A percentile compares a stretch with the other conserved stretches of the same genome.
Conservation (phyloP, 176 grass and related monocot genomes). For the Ampelocalamus luodianensis region DNA sequence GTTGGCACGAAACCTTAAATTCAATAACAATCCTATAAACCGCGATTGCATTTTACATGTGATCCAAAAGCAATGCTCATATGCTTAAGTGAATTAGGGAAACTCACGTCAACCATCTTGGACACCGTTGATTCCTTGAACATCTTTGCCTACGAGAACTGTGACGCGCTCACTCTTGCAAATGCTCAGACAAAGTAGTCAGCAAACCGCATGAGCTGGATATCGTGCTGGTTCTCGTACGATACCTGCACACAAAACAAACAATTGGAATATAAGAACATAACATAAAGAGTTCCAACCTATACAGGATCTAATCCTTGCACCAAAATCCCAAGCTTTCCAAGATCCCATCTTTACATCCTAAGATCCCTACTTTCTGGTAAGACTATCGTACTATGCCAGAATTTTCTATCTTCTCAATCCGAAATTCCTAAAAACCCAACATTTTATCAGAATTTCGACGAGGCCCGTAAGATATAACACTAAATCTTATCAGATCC, state of each 20-base stretch:
- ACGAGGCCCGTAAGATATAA: slow-evolving; percentile 14
- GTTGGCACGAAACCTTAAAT: neutral
- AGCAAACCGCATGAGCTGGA: slow-evolving; percentile 96
- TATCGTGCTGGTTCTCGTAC: slow-evolving; percentile 84
- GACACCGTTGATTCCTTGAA: slow-evolving; percentile 88
- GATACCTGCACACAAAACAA: slow-evolving; percentile 55
- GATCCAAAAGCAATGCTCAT: slow-evolving; percentile 7
- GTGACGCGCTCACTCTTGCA: slow-evolving; percentile 59
- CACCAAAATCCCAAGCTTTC: too few relatives aligned
- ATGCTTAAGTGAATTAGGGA: neutral
- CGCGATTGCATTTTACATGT: neutral
- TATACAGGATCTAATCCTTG: slow-evolving; percentile 39
- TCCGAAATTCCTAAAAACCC: neutral
- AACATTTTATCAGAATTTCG: slow-evolving; percentile 32
- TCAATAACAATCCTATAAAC: neutral
- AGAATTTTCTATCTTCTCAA: neutral
- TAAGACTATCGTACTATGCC: too few relatives aligned
- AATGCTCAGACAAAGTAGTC: slow-evolving; percentile 90
- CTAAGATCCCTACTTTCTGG: too few relatives aligned
- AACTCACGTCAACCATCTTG: slow-evolving; percentile 86
- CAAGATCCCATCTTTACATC: too few relatives aligned
- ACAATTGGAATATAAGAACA: slow-evolving; percentile 6
- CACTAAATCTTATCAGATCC: slow-evolving; percentile 47
- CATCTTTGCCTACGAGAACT: slow-evolving; percentile 93
- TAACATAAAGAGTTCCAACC: slow-evolving; percentile 7